Evolutionary conservation across 768 basidiomycete species (phyloP), one percentile per base, ranked within the genome.

Genomic region (Crepidotus variabilis): DNA sequence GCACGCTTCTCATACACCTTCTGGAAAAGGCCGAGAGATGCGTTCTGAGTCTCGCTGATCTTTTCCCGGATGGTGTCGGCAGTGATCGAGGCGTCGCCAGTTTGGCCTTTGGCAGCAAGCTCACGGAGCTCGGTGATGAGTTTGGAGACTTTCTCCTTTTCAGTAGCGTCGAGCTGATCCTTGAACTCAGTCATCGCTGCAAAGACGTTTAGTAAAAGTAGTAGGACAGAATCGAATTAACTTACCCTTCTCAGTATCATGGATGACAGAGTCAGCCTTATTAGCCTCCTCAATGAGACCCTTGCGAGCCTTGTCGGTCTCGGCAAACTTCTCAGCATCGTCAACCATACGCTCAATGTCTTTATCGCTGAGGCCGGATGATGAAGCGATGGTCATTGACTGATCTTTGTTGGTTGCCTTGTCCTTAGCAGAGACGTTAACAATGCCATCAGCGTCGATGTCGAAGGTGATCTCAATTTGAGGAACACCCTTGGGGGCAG

Each of bases 321-420:
- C 97, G 35, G 95, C 94, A 66, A 84, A 95, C 69, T 92, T 80
- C 77, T 99, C 97, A 52, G 96, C 87, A 64, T 98, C 95, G 2
- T 87, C 72, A 50, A 99, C 87, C 97, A 99, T 99, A 67, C 86
- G 86, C 78, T 97, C 94, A 58, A 98, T 98, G 65, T 99, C 96
- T 77, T 88, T 90, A 76, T 98, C 94, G 60, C 82, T 90, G 52
- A 99, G 86, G 69, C 97, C 96, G 2, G 96, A 98, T 10, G 94
- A 97, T 3, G 95, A 97, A 3, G 95, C 94, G 60, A 98, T 95
- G 49, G 97, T 98, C 92, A 94, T 94, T 0, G 91, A 93, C 67
- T 94, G 92, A 66, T 94, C 90, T 80, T 94, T 94, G 71, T 68
- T 74, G 11, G 92, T 94, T 1, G 92, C 92, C 79, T 94, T 92